Conservation (phyloP, 1,284 basidiomycete genomes). For the Malassezia restricta region DNA sequence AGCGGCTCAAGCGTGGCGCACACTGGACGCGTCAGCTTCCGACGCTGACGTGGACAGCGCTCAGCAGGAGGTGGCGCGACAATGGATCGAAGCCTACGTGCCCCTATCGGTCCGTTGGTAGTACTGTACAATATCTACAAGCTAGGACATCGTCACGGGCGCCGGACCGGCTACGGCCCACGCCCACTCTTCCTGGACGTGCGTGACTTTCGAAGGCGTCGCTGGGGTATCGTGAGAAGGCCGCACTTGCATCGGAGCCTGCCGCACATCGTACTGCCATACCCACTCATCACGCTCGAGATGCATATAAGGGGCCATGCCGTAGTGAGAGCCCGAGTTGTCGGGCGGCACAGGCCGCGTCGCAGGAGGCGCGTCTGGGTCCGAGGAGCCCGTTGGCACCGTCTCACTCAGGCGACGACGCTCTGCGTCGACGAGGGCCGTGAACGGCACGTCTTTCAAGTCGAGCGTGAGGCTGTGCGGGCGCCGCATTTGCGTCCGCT, state of each 20-base stretch:
- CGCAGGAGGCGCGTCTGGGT: neutral
- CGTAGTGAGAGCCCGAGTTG: constrained; percentile 2
- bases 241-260: neutral
- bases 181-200: constrained; percentile 5
- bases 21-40: neutral
- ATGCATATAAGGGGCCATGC: neutral
- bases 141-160: neutral
- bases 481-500: neutral
- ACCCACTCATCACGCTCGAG: constrained; percentile 13
- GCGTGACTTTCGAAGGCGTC: neutral
- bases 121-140: neutral
- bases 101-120: neutral
- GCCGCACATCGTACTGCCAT: neutral
- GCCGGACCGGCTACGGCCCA: constrained; percentile 6
- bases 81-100: neutral
- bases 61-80: neutral
- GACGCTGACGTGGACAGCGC: neutral
- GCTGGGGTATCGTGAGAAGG: neutral
- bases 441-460: neutral
- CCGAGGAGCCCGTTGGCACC: too few relatives aligned
- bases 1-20: neutral
- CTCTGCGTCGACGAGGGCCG: constrained; percentile 6
- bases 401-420: constrained; percentile 6
- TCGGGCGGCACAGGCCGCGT: neutral
- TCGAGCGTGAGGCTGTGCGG: constrained; percentile 4